Base-by-base conservation (phyloP, 805 yeast genomes). In the Wickerhamiella nectarea region DNA sequence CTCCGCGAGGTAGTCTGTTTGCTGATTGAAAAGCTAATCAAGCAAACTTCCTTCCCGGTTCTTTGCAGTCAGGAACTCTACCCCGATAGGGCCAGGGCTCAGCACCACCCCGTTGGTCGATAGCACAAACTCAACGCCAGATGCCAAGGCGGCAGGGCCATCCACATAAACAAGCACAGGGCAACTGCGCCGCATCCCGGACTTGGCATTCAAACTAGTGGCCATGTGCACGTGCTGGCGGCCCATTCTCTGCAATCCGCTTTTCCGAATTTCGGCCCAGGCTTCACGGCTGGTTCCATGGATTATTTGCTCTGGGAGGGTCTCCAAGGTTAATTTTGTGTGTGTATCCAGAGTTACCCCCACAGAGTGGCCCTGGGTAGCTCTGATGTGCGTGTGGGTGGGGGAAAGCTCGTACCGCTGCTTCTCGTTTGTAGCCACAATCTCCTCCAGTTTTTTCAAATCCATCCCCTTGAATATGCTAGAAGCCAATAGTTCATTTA, bases 281-380 rank as follows among this genome's bases (percentile, higher is more conserved):
- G 71, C 74, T 2, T 59, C 56, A 4, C 47, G 44, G 46, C 67
- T 75, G 0, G 97, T 89, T 3, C 97, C 97, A 59, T 91, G 98
- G 15, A 84, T 76, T 2, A 85, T 69, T 1, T 59, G 56, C 0
- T 82, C 19, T 3, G 69, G 91, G 38, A 75, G 64, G 3, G 70
- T 66, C 0, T 59, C 64, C 1, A 35, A 40, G 15, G 54, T 54
- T 36, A 76, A 54, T 29, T 56, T 65, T 38, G 43, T 56, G 22
- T 74, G 59, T 14, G 44, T 44, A 22, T 69, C 67, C 12, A 70
- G 68, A 17, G 64, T 69, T 3, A 66, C 65, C 1, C 61, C 56
- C 4, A 89, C 62, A 0, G 94, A 76, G 59, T 91, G 98, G 3
- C 98, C 98, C 60, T 91, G 98, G 42, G 79, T 78, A 3, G 98